Evolutionary conservation across 2,329 filamentous ascomycete genomes (phyloP), one percentile per base, ranked within the genome.

Genomic region (Fusarium sarcochroum): DNA sequence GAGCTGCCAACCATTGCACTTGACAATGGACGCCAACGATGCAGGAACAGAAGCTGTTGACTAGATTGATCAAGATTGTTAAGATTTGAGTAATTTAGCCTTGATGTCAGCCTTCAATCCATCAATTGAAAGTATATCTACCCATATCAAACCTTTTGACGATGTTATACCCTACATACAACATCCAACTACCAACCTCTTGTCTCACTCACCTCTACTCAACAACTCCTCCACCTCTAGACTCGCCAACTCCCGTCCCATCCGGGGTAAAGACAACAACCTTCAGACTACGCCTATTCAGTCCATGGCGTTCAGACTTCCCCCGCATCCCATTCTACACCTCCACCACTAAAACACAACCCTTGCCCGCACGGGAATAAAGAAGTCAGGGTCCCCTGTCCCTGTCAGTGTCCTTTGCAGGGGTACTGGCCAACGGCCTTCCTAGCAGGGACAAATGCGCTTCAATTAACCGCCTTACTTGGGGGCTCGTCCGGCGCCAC

Each of bases 401-500:
- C 45, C 60, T 65, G 60, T 47, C 53, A 17, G 21, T 15, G 21
- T 9, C 13, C 10, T 14, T n/a, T 13, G 20, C 66, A 58, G 47
- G 66, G 60, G 57, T 69, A 53, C 18, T 47, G 41, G 47, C 63
- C 51, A 58, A 61, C 48, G 55, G 66, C 65, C 68, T 72, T 71
- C 65, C 69, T 66, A 59, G 50, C 61, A 59, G 53, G 67, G 71
- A 51, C 44, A 69, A 48, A 57, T 46, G 35, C 49, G 52, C 25
- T 42, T 38, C 21, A 34, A 41, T 61, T 54, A 46, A 55, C 62
- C 44, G 47, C 58, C 55, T 54, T 46, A 47, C 55, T 48, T 38
- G 57, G 48, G 10, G n/a, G 25, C 41, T 44, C n/a, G 18, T 25
- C 45, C 27, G 42, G 47, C 71, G 71, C 71, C 71, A 73, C 61